Evolutionary conservation across 257 asterid species (phyloP), one percentile per base, ranked within the genome.

Genomic region (Ocimum tenuiflorum): DNA sequence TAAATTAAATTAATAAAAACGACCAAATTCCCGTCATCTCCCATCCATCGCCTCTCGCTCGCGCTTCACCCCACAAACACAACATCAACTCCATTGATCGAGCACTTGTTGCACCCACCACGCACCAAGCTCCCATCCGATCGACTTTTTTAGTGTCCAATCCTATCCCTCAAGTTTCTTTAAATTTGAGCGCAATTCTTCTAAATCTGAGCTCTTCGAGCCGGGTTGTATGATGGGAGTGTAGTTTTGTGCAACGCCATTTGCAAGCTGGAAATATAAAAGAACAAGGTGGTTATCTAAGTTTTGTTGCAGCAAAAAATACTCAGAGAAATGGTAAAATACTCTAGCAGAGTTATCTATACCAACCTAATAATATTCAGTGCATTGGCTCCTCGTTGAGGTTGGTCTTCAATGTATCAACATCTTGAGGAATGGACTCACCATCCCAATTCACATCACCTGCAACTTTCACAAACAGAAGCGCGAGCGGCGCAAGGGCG

Each of bases 101-200:
- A n/a, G n/a, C n/a, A n/a, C n/a, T n/a, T 87, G 90, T 72, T 87
- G 95, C 71, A 87, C 88, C 95, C 95, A 87, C 64, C 90, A 87
- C 20, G 92, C 91, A 24, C 95, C 92, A 59, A 87, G 88, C 79
- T 87, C 95, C 95, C 95, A 87, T 73, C 95, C 78, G 24, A 87
- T 73, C 0, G 84, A 76, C 65, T 81, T 85, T 71, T 58, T 72
- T 19, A 73, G 79, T 58, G 76, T 74, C 42, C 69, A 60, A 52
- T 67, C 83, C 65, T 85, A 89, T n/a, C 36, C 86, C 69, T 75
- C 77, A 70, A 89, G 65, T 60, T 74, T 81, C 68, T 60, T 54
- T 71, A 87, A 59, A 77, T 95, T 87, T 69, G 69, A 8, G 3
- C 13, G 54, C 60, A 75, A 48, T 57, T 87, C 95, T 74, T 89